Evolutionary conservation across 257 asterid species (phyloP).

Genomic region (Fraxinus americana): DNA sequence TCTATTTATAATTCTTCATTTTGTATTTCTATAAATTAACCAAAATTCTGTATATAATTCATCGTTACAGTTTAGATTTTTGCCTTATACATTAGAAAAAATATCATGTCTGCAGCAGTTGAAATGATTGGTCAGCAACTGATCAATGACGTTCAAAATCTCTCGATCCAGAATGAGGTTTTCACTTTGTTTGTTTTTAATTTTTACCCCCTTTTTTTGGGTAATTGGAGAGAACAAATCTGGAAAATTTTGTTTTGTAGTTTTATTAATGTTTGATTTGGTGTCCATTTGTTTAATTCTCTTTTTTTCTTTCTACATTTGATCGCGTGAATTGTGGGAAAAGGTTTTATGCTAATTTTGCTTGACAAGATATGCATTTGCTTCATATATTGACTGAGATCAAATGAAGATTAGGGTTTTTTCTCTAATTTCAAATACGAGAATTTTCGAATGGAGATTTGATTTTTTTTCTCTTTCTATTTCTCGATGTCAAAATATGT

Average conservation of each 20-base stretch:
- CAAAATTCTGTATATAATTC: constrained; percentile 3
- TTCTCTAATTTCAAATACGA: background rate
- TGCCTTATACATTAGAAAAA: constrained; percentile 19
- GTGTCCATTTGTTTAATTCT: background rate
- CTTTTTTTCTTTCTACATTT: background rate
- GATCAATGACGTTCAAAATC: constrained; percentile 36
- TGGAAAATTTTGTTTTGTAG: background rate
- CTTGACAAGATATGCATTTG: background rate
- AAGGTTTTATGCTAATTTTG: background rate
- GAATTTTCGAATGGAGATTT: background rate
- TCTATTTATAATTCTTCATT: background rate
- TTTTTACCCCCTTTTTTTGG: background rate
- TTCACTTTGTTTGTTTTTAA: background rate
- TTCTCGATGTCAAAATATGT: background rate
- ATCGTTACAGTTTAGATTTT: constrained; percentile 18
- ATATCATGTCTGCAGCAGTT: constrained; percentile 47
- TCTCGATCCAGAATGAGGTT: constrained; percentile 51
- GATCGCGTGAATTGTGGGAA: background rate
- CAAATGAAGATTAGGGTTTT: background rate
- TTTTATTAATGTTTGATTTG: background rate
- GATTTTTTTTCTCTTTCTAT: background rate
- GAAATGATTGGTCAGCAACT: constrained; percentile 42
- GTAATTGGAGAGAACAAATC: background rate
- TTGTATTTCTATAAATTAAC: constrained; percentile 13
- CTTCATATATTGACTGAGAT: background rate